Percentiles rank a stretch among this genome's conserved stretches.
Evolutionary conservation across 371 early-diverging fungal genomes (phyloP).

Genomic region (Mortierella sp.): DNA sequence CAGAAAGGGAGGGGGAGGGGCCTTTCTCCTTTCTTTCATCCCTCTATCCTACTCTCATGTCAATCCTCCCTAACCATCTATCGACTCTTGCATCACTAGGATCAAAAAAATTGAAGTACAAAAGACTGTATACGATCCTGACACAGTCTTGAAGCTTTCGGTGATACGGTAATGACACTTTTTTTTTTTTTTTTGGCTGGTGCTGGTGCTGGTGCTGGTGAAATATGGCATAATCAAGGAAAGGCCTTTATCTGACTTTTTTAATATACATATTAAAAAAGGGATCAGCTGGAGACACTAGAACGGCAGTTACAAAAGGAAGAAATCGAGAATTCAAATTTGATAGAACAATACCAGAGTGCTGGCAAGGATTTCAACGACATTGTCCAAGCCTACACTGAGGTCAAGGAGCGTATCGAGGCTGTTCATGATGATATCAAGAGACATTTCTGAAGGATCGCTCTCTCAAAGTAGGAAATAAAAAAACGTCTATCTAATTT

Average conservation of each 20-base stretch:
- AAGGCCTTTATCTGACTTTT: not conserved
- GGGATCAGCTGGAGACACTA: slow-evolving; percentile 15
- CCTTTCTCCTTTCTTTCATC: too few species aligned
- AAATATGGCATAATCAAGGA: too few species aligned
- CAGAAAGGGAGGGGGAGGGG: too few species aligned
- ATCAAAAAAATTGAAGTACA: not conserved
- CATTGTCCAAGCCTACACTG: slow-evolving; percentile 37
- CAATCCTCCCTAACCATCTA: not conserved
- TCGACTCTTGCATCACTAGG: not conserved
- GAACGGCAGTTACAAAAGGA: slow-evolving; percentile 1
- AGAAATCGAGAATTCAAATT: slow-evolving; percentile 13
- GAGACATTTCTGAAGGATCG: slow-evolving; percentile 6
- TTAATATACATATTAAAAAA: not conserved
- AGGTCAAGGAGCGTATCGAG: slow-evolving; percentile 36
- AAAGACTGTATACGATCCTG: not conserved
- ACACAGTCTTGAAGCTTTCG: not conserved
- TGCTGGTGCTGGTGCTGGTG: too few species aligned
- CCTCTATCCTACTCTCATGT: too few species aligned
- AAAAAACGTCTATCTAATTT: too few species aligned
- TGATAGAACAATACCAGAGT: slow-evolving; percentile 24
- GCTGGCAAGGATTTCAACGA: slow-evolving; percentile 38
- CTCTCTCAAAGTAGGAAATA: too few species aligned
- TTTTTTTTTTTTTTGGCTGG: not conserved
- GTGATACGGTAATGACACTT: not conserved
- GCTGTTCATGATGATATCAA: slow-evolving; percentile 38